phyloP scores from a whole-genome alignment of 2,329 filamentous ascomycete species.

The Colletotrichum camelliae region DNA sequence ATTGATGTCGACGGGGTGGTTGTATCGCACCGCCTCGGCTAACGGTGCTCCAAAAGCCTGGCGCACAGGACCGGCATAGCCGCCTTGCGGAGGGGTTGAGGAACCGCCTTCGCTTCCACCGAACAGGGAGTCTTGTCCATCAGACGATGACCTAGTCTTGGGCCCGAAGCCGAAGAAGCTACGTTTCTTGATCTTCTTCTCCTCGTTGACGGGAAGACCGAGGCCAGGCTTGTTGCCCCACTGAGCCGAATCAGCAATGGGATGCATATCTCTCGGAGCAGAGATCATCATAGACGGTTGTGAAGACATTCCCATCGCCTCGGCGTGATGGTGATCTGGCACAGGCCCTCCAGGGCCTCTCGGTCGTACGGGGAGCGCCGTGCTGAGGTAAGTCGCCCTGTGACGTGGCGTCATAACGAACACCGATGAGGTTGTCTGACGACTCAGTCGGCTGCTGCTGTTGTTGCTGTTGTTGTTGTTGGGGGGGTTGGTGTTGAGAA shows the following conservation, averaged over 20 bases:
- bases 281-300: slow-evolving; percentile 70
- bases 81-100: slow-evolving; percentile 46
- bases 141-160: slow-evolving; percentile 63
- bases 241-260: slow-evolving; percentile 81
- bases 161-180: slow-evolving; percentile 75
- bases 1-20: slow-evolving; percentile 73
- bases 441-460: slow-evolving; percentile 31
- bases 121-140: slow-evolving; percentile 62
- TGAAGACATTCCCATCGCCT: slow-evolving; percentile 36
- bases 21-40: slow-evolving; percentile 84
- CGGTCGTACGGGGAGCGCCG: slow-evolving; percentile 41
- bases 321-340: slow-evolving; percentile 34
- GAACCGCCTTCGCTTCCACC: slow-evolving; percentile 52
- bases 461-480: not conserved
- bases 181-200: slow-evolving; percentile 83
- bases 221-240: slow-evolving; percentile 82
- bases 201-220: slow-evolving; percentile 61
- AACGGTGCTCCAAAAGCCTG: slow-evolving; percentile 87
- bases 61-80: slow-evolving; percentile 60
- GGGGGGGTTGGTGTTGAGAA: slow-evolving; percentile 31
- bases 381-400: slow-evolving; percentile 55
- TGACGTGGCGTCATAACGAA: slow-evolving; percentile 63
- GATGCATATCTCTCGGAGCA: slow-evolving; percentile 80
- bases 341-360: slow-evolving; percentile 38
- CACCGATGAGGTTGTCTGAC: slow-evolving; percentile 56